Conservation (phyloP, 1,284 basidiomycete species). For the Malassezia obtusa region DNA sequence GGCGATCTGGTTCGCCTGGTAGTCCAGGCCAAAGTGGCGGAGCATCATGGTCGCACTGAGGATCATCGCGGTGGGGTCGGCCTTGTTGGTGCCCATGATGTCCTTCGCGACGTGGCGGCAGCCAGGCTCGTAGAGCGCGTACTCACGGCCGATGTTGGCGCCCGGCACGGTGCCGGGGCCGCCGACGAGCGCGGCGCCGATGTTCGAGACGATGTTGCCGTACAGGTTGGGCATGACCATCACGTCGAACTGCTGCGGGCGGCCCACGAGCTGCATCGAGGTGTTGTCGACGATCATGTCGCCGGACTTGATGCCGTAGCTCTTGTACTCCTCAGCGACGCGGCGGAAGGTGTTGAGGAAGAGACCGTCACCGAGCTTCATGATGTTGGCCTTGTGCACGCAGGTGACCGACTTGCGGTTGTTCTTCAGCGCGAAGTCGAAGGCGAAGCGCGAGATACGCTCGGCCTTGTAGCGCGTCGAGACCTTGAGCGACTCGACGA, state of each 20-base stretch:
- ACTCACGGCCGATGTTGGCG: conserved; percentile 95
- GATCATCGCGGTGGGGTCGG: conserved; percentile 97
- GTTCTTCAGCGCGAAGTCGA: conserved; percentile 98
- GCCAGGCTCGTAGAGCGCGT: conserved; percentile 95
- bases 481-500: conserved; percentile 96
- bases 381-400: conserved; percentile 99
- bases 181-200: conserved; percentile 93
- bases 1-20: conserved; percentile 89
- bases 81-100: conserved; percentile 92
- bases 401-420: conserved; percentile 99
- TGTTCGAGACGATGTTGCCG: conserved; percentile 95
- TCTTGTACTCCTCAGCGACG: conserved; percentile 86
- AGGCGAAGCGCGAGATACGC: conserved; percentile 92
- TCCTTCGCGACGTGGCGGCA: conserved; percentile 97
- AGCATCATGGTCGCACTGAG: conserved; percentile 98
- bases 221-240: conserved; percentile 97
- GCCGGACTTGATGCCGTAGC: conserved; percentile 80
- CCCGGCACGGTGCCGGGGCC: conserved; percentile 96
- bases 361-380: conserved; percentile 98
- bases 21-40: conserved; percentile 89
- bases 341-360: conserved; percentile 97
- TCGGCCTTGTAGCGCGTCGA: conserved; percentile 92
- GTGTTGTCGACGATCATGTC: conserved; percentile 99
- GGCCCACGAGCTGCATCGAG: conserved; percentile 95
- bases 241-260: conserved; percentile 90